Evolutionary conservation across 2,329 filamentous ascomycete genomes (phyloP), one percentile per base, ranked within the genome.

Genomic region (Pezicula radicicola): DNA sequence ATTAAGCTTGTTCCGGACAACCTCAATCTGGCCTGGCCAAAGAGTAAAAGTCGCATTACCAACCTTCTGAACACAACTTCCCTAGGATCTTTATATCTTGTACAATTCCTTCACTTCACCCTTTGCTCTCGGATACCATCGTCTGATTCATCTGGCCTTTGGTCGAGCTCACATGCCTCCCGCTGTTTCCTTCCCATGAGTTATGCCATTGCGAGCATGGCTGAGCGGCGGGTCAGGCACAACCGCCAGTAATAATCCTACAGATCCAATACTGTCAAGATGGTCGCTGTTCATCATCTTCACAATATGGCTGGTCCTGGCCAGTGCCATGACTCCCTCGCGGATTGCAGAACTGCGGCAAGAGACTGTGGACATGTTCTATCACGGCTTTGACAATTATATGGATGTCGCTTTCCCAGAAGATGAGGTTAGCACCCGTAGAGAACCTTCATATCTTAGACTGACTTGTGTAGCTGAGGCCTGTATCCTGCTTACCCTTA

Each of bases 371-470:
- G 79, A 89, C 61, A 91, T 97, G 80, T 97, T 97, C 75, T 96
- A 96, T 70, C 94, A 99, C 76, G 94, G 94, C 54, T 97, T 86
- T 74, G 85, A 92, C 72, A 96, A 93, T 70, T 99, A 99, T 75
- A 94, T 97, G 85, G 74, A 82, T 59, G 79, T 96, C 70, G 94
- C 92, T 52, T 99, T 97, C 66, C 94, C 94, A 12, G 94, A 97
- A 70, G 94, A 99, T 66, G 94, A 94, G 80, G 83, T 85, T 68
- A 48, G 65, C 42, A 30, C n/a, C 13, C 21, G n/a, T 12, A 30
- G 15, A 10, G 18, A n/a, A 16, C 18, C 49, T 15, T 36, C 18
- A n/a, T 46, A 44, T 4, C 37, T 18, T 48, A 51, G 46, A 55
- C 49, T 55, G 16, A 44, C 8, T 43, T 28, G 40, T 33, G 52